phyloP scores from a whole-genome alignment of 495 filamentous ascomycete genomes.

The Cairneyella variabilis region DNA sequence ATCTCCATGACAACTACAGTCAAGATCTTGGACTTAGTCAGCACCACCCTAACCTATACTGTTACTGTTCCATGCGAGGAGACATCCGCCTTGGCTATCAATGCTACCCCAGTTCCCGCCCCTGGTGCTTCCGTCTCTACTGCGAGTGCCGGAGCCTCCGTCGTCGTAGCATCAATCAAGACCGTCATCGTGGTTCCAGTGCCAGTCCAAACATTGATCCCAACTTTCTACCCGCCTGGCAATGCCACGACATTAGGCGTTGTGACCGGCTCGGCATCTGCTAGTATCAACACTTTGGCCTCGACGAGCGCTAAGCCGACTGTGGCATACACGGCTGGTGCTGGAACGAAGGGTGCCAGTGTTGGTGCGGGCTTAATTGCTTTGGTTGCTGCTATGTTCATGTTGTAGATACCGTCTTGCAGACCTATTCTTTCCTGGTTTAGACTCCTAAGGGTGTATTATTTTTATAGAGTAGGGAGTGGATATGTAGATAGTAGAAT shows the following conservation, averaged over 20 bases:
- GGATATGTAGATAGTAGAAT: neutral
- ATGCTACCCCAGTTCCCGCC: neutral
- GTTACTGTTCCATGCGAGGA: constrained; percentile 4
- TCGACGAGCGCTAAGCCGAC: neutral
- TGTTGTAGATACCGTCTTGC: neutral
- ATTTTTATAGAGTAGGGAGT: neutral
- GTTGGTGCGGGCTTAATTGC: neutral
- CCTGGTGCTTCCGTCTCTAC: neutral
- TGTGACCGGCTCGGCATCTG: neutral
- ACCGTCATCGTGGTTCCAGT: neutral
- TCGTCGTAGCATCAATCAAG: neutral
- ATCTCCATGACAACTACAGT: constrained; percentile 2
- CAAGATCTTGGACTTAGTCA: neutral
- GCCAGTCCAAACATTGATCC: neutral
- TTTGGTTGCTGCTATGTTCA: neutral
- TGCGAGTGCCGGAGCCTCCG: neutral
- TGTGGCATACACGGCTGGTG: neutral
- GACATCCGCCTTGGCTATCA: too few species aligned
- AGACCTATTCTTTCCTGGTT: neutral
- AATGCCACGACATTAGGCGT: neutral
- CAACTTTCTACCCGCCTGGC: neutral
- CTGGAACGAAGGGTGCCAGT: neutral
- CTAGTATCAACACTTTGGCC: neutral
- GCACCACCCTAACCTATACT: neutral
- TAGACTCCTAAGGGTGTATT: neutral